Base-by-base conservation (phyloP, 345 rosid species). In the Acer yangbiense region DNA sequence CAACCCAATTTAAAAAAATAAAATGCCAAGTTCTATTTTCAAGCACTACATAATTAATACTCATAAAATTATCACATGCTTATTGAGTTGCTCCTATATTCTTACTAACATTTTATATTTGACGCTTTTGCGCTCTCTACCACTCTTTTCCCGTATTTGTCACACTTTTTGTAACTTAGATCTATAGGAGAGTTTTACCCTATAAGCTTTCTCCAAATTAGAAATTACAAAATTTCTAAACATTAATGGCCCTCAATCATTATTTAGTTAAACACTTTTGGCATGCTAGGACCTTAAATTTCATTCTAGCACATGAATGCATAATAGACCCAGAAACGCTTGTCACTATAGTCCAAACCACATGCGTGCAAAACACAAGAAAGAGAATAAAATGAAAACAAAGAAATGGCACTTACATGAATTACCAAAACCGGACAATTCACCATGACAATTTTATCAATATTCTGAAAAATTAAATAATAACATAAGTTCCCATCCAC, bases 391-490 rank as follows among this genome's bases (percentile, higher is more conserved):
- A 68, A 21, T 50, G 12, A 29, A 76, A 58, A 62, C 8, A 63
- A 72, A 27, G 63, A 63, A 65, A 41, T 9, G 18, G 55, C 13
- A 91, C 98, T 92, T 84, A 95, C 98, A 78, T 95, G 99, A 83
- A 95, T 89, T 68, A 95, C 85, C 64, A 95, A 83, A 77, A 93
- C 95, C 50, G 91, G 95, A 80, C 95, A 91, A 71, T 85, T 89
- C 80, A 91, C 97, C 75, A 83, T 76, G 79, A 88, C 84, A 71
- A 95, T 93, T 87, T 95, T 95, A 87, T 91, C 98, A 20, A 93
- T 88, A 81, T 95, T 95, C 97, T 95, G 93, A 73, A 84, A 82
- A 66, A 44, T 70, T 58, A 61, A 8, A 20, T 8, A 29, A 57
- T 57, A 48, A 77, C 68, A 58, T 67, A 60, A 65, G 65, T 27